Evolutionary conservation across 73 alveolate species (phyloP).

Genomic region (Paramecium primaurelia): DNA sequence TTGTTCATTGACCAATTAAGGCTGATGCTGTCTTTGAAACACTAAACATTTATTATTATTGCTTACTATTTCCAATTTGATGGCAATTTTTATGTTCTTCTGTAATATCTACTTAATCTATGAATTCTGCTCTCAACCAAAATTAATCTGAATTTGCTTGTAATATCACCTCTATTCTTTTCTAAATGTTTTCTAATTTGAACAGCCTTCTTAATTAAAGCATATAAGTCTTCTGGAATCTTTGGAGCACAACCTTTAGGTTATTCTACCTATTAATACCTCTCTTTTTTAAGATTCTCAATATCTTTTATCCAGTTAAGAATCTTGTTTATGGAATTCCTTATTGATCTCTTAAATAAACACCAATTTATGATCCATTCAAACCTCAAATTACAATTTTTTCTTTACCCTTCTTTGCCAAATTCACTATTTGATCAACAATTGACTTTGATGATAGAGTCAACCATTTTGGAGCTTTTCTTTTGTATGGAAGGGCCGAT

Average conservation of each 20-base stretch:
- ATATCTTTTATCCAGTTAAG: conserved; percentile 62
- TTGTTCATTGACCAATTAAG: conserved; percentile 16
- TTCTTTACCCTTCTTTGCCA: conserved; percentile 59
- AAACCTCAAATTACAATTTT: conserved; percentile 23
- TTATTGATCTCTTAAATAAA: conserved; percentile 56
- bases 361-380: conserved; percentile 61
- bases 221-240: conserved; percentile 98
- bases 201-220: conserved; percentile 98
- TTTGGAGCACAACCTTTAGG: conserved; percentile 91
- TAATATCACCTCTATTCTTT: conserved; percentile 93
- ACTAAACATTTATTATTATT: background rate
- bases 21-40: conserved; percentile 49
- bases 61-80: conserved; percentile 92
- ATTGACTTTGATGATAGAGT: conserved; percentile 53
- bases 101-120: conserved; percentile 98
- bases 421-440: conserved; percentile 51
- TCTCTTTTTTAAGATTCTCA: conserved; percentile 62
- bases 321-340: conserved; percentile 58
- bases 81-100: conserved; percentile 91
- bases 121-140: conserved; percentile 97
- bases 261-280: background rate
- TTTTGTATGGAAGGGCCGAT: conserved; percentile 61
- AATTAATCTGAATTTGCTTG: conserved; percentile 95
- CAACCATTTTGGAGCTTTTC: conserved; percentile 67
- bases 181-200: conserved; percentile 97